Evolutionary conservation across 306 rosid genomes (phyloP).

Genomic region (Citrullus colocynthis): DNA sequence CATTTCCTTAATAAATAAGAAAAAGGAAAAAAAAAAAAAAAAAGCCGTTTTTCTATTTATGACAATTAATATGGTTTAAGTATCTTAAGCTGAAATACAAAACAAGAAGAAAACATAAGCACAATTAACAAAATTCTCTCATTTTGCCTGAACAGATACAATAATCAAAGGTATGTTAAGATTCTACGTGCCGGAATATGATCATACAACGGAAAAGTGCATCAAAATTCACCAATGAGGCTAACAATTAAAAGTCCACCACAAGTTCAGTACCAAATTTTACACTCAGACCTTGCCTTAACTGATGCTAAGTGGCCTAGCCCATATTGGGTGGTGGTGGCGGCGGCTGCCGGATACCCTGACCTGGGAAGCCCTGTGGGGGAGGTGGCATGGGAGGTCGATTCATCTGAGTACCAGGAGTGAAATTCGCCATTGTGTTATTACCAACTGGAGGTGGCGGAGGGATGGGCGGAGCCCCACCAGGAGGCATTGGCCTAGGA

Average conservation of each 20-base stretch:
- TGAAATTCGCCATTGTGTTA: conserved; percentile 38
- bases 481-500: conserved; percentile 68
- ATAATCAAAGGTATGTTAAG: not conserved
- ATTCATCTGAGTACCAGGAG: conserved; percentile 37
- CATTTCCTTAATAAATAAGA: no score
- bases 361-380: conserved; percentile 51
- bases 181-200: not conserved
- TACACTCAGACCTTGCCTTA: not conserved
- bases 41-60: no score
- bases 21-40: no score
- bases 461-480: conserved; percentile 68
- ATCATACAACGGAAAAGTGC: not conserved
- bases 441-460: conserved; percentile 63
- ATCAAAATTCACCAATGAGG: not conserved
- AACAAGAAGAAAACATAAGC: not conserved
- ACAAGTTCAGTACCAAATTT: not conserved
- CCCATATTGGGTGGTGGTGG: conserved; percentile 69
- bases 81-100: not conserved
- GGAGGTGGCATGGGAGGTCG: conserved; percentile 79
- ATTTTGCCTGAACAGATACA: not conserved
- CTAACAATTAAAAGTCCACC: not conserved
- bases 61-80: not conserved
- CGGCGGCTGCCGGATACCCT: conserved; percentile 40
- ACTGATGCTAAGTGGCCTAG: conserved; percentile 2
- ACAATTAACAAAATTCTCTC: not conserved